A percentile compares a stretch with the other conserved stretches of the same genome.
These are phyloP conservation scores for Ilyonectria robusta DNA, from an alignment of 2,329 filamentous ascomycete species.

Conservation along the genomic window DNA sequence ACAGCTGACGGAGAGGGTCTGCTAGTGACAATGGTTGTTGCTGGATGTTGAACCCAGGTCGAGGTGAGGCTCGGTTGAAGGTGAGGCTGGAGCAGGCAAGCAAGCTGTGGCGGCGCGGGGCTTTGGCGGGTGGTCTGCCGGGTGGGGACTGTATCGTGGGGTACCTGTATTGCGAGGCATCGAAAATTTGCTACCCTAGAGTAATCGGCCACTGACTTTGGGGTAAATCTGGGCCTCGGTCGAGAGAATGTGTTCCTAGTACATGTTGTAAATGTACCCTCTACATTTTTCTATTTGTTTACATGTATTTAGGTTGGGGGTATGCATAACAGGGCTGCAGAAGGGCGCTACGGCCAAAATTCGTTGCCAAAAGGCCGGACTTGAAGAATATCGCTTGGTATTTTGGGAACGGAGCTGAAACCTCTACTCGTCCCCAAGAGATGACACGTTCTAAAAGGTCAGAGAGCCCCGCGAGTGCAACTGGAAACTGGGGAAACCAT, in stretches of 20 bases:
- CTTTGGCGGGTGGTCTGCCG: constrained; percentile 16
- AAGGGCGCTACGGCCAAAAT: too few relatives aligned
- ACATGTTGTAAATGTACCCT: not conserved
- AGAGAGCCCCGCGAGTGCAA: too few relatives aligned
- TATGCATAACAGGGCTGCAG: not conserved
- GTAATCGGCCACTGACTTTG: not conserved
- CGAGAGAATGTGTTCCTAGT: not conserved
- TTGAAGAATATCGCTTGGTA: too few relatives aligned
- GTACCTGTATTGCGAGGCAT: constrained; percentile 6
- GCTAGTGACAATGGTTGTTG: not conserved
- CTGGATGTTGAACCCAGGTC: constrained; percentile 6
- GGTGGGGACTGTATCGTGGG: constrained; percentile 24
- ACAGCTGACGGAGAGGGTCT: constrained; percentile 3
- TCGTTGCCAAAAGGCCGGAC: not conserved
- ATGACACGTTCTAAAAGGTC: too few relatives aligned
- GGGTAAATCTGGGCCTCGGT: not conserved
- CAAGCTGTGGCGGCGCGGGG: constrained; percentile 45
- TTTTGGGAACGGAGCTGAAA: too few relatives aligned
- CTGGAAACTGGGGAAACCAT: too few relatives aligned
- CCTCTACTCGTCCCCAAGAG: fast-evolving
- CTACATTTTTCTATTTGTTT: not conserved
- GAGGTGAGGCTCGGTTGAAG: constrained; percentile 36
- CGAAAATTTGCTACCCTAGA: not conserved
- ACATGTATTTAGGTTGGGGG: not conserved
- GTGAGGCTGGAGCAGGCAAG: constrained; percentile 46